A percentile compares a stretch with the other conserved stretches of the same genome.
phyloP scores from a whole-genome alignment of 257 asterid species.

The Ballota nigra region DNA sequence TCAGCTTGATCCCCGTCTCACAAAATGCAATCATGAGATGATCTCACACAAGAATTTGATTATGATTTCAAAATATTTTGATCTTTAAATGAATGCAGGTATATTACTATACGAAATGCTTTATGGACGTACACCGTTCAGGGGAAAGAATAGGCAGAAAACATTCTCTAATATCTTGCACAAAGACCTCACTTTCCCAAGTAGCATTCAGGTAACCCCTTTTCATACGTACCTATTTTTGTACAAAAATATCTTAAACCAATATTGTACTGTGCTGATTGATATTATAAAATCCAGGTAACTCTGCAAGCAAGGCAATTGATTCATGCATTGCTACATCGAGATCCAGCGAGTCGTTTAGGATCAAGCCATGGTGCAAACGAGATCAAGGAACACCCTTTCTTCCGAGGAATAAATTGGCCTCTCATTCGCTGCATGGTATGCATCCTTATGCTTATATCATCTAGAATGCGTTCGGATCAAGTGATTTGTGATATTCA shows the following conservation, averaged over 20 bases:
- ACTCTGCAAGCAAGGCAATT: constrained; percentile 79
- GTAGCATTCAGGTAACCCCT: constrained; percentile 77
- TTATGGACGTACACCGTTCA: constrained; percentile 95
- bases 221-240: neutral
- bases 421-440: constrained; percentile 96
- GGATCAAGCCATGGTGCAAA: constrained; percentile 90
- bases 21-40: neutral
- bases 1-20: neutral
- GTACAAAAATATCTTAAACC: neutral
- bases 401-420: constrained; percentile 85
- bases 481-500: neutral
- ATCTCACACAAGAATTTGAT: neutral
- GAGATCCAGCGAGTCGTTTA: constrained; percentile 80
- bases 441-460: constrained; percentile 17
- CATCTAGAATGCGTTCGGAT: neutral
- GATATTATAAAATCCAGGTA: constrained; percentile 45
- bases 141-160: constrained; percentile 97
- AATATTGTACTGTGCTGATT: neutral
- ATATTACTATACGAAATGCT: constrained; percentile 91
- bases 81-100: constrained; percentile 43
- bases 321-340: constrained; percentile 67
- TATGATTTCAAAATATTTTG: constrained; percentile 11
- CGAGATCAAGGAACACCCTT: constrained; percentile 85
- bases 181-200: constrained; percentile 97
- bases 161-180: constrained; percentile 88